These are phyloP conservation scores for Corymbia citriodora DNA, from an alignment of 441 rosid species.

Conservation along the genomic window DNA sequence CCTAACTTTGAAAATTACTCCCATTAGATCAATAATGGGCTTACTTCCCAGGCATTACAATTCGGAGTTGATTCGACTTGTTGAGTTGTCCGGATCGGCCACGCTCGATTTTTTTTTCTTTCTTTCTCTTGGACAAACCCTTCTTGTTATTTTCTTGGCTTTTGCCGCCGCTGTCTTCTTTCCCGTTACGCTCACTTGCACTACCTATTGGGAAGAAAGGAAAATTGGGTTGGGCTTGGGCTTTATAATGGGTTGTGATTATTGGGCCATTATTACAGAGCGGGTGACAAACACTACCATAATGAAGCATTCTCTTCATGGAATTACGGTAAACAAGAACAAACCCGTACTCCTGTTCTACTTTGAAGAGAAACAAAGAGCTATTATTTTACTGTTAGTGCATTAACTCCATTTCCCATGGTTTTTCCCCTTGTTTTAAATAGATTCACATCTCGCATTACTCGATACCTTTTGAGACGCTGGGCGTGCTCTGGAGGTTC, in stretches of 20 bases:
- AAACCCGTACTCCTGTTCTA: not conserved
- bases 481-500: slow-evolving; percentile 23
- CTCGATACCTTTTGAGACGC: not conserved
- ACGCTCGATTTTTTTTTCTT: no score
- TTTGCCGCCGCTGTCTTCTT: not conserved
- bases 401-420: not conserved
- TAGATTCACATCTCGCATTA: not conserved
- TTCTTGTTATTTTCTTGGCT: not conserved
- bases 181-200: not conserved
- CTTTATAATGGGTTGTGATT: not conserved
- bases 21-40: not conserved
- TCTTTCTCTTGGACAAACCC: not conserved
- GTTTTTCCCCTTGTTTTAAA: not conserved
- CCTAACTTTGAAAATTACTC: not conserved
- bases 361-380: not conserved
- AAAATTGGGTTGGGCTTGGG: not conserved
- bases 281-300: not conserved
- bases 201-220: not conserved
- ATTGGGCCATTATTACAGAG: not conserved
- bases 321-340: not conserved
- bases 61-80: no score
- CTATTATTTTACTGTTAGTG: not conserved
- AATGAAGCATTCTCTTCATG: not conserved
- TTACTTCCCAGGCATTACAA: not conserved
- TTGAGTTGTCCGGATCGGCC: no score